Percentiles rank a stretch among this genome's conserved stretches.
Evolutionary conservation across 306 rosid genomes (phyloP).

Genomic region (Cicer cuneatum): DNA sequence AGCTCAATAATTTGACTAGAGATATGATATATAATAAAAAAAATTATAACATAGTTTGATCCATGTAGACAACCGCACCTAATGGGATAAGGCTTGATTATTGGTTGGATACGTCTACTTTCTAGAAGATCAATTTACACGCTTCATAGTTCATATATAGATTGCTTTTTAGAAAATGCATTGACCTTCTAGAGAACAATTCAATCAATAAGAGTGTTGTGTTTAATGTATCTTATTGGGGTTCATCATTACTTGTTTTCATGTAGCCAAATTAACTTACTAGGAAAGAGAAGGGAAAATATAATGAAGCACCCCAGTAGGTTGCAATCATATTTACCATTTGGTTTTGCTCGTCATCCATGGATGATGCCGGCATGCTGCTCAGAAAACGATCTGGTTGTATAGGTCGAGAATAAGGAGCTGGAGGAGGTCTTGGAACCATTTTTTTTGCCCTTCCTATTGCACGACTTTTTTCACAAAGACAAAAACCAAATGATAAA

Average conservation of each 20-base stretch:
- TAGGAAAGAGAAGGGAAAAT: not conserved
- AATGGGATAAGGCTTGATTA: not conserved
- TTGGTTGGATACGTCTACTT: not conserved
- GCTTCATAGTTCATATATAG: not conserved
- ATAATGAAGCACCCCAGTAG: not conserved
- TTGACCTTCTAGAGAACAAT: not conserved
- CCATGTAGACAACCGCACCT: too few species aligned
- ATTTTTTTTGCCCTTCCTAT: slow-evolving; percentile 66
- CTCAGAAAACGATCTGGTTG: slow-evolving; percentile 51
- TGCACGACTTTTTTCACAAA: slow-evolving; percentile 51
- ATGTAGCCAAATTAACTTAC: slow-evolving; percentile 10
- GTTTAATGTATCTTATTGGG: not conserved
- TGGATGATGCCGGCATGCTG: slow-evolving; percentile 37
- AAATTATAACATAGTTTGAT: not conserved
- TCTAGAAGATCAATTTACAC: not conserved
- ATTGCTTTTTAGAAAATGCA: not conserved
- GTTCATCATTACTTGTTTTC: not conserved
- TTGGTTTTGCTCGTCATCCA: slow-evolving; percentile 55
- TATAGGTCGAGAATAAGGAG: slow-evolving; percentile 50
- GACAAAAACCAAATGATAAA: not conserved
- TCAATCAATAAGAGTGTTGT: not conserved
- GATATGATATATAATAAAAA: not conserved
- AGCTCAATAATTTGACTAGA: not conserved
- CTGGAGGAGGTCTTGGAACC: slow-evolving; percentile 79
- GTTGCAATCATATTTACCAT: slow-evolving; percentile 49